Base-by-base conservation (phyloP, 257 asterid genomes). In the Lantana camara region DNA sequence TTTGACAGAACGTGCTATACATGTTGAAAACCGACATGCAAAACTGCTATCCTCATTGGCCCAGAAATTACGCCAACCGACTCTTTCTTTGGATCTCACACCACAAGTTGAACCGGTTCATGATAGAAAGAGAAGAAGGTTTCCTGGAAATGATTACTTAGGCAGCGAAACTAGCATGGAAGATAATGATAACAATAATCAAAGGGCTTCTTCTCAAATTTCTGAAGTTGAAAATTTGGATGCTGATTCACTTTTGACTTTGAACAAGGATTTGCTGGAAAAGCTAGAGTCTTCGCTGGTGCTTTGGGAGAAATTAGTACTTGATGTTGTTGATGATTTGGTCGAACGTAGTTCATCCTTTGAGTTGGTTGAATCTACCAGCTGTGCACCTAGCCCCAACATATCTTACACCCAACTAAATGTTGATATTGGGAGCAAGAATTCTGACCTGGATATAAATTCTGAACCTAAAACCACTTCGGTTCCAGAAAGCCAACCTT, bases 101-200 rank as follows among this genome's bases (percentile, higher is more conserved):
- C 75, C 78, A 2, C 85, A 79, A 73, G 40, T 45, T 19, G 89
- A 79, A 74, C 88, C 77, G 72, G 62, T 57, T 57, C 80, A 70
- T 20, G 77, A 77, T 35, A 78, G 87, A 64, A 92, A 92, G 81
- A 85, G 98, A 75, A 72, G 98, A 75, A 72, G 93, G 79, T 75
- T 82, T 71, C 80, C 84, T 2, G 80, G 87, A 59, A 76, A 68
- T 68, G 82, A 71, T 67, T 74, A 41, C 75, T 55, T 79, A 22
- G 68, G 61, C 34, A 75, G 81, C 46, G 89, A 83, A 60, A 57
- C 74, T 42, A 67, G 70, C 72, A 10, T 16, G 2, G 83, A 74
- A 32, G 88, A 75, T 51, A 5, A 27, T 27, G 5, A 27, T 27
- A 27, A 27, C 5, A 27, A 27, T 5, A 64, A 48, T 41, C 77